phyloP scores from a whole-genome alignment of 2,329 filamentous ascomycete genomes.

The Microdochium bolleyi region DNA sequence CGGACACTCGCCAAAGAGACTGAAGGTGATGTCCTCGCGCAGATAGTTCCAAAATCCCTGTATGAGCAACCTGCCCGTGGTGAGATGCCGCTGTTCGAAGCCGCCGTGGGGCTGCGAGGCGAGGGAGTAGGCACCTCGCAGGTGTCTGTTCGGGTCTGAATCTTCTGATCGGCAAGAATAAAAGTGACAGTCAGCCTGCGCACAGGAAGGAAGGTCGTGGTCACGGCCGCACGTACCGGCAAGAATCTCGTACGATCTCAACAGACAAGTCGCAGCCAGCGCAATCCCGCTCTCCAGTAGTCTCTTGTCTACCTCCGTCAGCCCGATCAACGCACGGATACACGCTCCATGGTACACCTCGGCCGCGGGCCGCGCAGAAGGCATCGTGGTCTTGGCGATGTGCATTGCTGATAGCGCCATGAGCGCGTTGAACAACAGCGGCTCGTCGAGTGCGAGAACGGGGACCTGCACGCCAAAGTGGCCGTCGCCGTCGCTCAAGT shows the following conservation, averaged over 20 bases:
- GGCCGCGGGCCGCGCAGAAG: conserved; percentile 16
- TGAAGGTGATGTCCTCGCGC: conserved; percentile 44
- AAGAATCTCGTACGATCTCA: conserved; percentile 41
- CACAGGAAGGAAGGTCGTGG: background rate
- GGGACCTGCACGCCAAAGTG: conserved; percentile 28
- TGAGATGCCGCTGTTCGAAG: conserved; percentile 7
- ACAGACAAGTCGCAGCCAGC: conserved; percentile 35
- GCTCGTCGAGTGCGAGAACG: conserved; percentile 24
- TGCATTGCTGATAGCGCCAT: conserved; percentile 36
- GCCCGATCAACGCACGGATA: conserved; percentile 25
- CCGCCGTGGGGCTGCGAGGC: conserved; percentile 16
- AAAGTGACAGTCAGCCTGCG: background rate
- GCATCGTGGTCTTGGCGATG: conserved; percentile 20
- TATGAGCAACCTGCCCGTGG: conserved; percentile 19
- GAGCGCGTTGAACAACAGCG: conserved; percentile 33
- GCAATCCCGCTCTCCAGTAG: conserved; percentile 27
- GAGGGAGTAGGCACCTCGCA: conserved; percentile 38
- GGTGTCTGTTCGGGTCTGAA: conserved; percentile 32
- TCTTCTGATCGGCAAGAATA: conserved; percentile 18
- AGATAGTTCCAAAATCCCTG: conserved; percentile 44
- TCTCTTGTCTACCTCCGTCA: conserved; percentile 20
- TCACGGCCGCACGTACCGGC: too few relatives aligned
- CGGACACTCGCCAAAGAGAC: conserved; percentile 31
- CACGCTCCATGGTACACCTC: conserved; percentile 32
- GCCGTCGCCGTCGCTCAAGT: conserved; percentile 29